Evolutionary conservation across 306 rosid genomes (phyloP), one percentile per base, ranked within the genome.

Genomic region (Prunus davidiana): DNA sequence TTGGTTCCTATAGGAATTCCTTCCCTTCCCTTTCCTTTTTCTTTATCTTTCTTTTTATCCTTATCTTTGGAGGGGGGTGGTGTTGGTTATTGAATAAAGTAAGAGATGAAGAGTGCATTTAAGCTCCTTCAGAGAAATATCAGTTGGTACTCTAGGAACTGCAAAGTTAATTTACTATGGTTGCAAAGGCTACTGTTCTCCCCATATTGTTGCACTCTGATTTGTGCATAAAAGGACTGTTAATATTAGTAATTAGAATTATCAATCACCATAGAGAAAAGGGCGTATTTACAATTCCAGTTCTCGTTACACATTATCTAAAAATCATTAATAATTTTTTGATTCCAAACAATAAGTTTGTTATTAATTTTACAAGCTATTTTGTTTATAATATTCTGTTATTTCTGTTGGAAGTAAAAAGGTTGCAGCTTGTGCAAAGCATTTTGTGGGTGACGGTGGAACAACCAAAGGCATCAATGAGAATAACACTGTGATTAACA

Each of bases 401-500:
- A 11, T 28, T 45, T 19, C 10, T 58, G n/a, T 57, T 65, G 51
- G 38, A 20, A 80, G 82, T 4, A 67, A 77, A 73, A 84, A 69
- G 50, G 85, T 80, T n/a, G 80, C 72, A 62, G 87, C 87, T 47
- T 83, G 86, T 71, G 86, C 86, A 74, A 82, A 82, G 55, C 86
- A 82, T 55, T 82, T 14, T 7, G 74, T 80, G 50, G 87, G 84
- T 2, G 87, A 84, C 27, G 87, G 87, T 28, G 87, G 87, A 68
- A 84, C 87, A 18, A 77, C 74, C 2, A 55, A 72, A 20, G 87
- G 84, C 11, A 84, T 77, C 47, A 73, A 84, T 49, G 87, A 84
- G 38, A 76, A 76, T 64, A 69, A 84, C 75, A 84, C 87, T 4
- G 45, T 63, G 18, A 63, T 47, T 32, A 25, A 49, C 67, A 67